Evolutionary conservation across 2,329 filamentous ascomycete species (phyloP).

Genomic region (Aspergillus sp.): DNA sequence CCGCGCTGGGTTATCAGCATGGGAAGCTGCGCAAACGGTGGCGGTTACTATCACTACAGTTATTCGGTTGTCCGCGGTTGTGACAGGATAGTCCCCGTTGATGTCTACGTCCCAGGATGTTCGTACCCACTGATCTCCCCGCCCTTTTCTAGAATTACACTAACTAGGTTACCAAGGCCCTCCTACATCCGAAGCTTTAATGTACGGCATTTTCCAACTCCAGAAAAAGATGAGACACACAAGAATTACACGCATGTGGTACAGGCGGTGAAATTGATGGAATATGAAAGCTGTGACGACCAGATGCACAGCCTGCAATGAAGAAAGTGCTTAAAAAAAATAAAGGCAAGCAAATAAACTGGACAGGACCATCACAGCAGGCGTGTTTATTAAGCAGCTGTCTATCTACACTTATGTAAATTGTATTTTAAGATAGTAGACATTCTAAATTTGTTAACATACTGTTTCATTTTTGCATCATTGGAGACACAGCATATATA

Average conservation of each 20-base stretch:
- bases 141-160: neutral
- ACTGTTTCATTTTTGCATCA: too few relatives aligned
- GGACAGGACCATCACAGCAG: too few relatives aligned
- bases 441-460: too few relatives aligned
- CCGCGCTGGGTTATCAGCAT: conserved; percentile 82
- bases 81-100: conserved; percentile 73
- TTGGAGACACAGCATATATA: too few relatives aligned
- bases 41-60: conserved; percentile 82
- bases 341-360: too few relatives aligned
- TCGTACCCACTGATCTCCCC: conserved; percentile 38
- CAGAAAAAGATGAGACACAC: conserved; percentile 67
- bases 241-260: conserved; percentile 51
- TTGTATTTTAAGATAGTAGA: too few relatives aligned
- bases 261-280: conserved; percentile 43
- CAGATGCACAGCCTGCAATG: too few relatives aligned
- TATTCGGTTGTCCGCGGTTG: conserved; percentile 71
- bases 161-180: conserved; percentile 31
- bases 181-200: conserved; percentile 48
- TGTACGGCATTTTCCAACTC: conserved; percentile 66
- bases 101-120: conserved; percentile 78
- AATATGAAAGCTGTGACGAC: too few relatives aligned
- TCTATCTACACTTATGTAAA: too few relatives aligned
- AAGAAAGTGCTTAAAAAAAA: too few relatives aligned
- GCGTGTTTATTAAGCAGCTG: too few relatives aligned
- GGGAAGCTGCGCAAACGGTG: conserved; percentile 79